Evolutionary conservation across 2,329 filamentous ascomycete species (phyloP).

Genomic region (Paecilomyces sp.): DNA sequence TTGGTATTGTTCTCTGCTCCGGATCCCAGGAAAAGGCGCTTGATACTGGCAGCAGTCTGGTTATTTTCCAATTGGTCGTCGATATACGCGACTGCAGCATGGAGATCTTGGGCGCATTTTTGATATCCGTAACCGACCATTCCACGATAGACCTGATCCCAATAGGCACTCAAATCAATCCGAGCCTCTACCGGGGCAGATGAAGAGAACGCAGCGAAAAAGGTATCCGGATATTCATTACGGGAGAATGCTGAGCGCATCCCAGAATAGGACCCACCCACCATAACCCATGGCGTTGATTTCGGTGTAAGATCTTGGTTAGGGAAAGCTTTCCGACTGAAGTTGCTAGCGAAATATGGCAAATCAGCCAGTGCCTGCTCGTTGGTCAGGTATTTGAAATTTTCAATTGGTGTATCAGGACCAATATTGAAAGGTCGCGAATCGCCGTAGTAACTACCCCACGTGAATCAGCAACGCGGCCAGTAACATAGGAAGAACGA

Average conservation of each 20-base stretch:
- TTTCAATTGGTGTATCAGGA: slow-evolving; percentile 27
- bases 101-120: slow-evolving; percentile 45
- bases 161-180: slow-evolving; percentile 46
- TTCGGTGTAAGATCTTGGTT: slow-evolving; percentile 31
- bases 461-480: not conserved
- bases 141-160: slow-evolving; percentile 42
- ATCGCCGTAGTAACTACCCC: slow-evolving; percentile 34
- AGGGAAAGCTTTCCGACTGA: slow-evolving; percentile 23
- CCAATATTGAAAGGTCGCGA: slow-evolving; percentile 31
- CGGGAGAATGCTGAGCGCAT: slow-evolving; percentile 38
- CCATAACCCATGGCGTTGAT: slow-evolving; percentile 38
- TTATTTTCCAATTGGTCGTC: slow-evolving; percentile 37
- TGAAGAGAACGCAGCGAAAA: slow-evolving; percentile 34
- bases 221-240: slow-evolving; percentile 35
- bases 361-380: slow-evolving; percentile 39
- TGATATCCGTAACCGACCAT: slow-evolving; percentile 43
- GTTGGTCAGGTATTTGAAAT: slow-evolving; percentile 36
- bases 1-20: slow-evolving; percentile 41
- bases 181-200: slow-evolving; percentile 41
- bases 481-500: not conserved
- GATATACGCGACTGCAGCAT: slow-evolving; percentile 43
- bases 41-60: slow-evolving; percentile 33
- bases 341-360: slow-evolving; percentile 37
- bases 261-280: slow-evolving; percentile 41
- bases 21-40: slow-evolving; percentile 42